Evolutionary conservation across 2,329 filamentous ascomycete species (phyloP), one percentile per base, ranked within the genome.

Genomic region (Penicillium sp.): DNA sequence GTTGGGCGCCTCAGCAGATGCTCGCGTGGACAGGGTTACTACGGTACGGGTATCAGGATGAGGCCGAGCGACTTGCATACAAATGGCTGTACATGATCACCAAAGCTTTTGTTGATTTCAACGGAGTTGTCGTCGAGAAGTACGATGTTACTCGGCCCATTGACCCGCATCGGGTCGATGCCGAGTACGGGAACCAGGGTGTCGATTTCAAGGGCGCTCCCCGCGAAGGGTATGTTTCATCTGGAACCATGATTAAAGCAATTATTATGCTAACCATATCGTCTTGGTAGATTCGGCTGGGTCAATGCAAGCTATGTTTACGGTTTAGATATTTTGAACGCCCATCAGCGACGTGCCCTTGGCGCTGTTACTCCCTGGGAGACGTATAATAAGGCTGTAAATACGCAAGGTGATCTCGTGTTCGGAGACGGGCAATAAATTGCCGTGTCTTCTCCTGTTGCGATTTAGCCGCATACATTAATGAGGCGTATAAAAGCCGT

Each of bases 71-170:
- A 38, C 80, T 99, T 66, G 91, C 92, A 0, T 99, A 99, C 79
- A 93, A 95, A 78, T 99, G 95, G 95, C 81, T 97, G 57, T 96
- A 93, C 76, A 98, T 98, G 94, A 93, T 97, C 72, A 97, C 92
- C 62, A 97, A 96, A 79, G 93, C 95, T 0, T 98, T 98, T 80
- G 93, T 97, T 64, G 94, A 99, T 77, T 98, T 94, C 83, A 98
- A 98, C 74, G 95, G 95, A 45, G 93, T 97, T 8, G 94, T 99
- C 1, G 95, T 98, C 6, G 95, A 99, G 80, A 99, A 99, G 82
- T 99, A 99, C 81, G 92, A 99, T 78, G 95, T 99, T 63, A 98
- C 94, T 21, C 84, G 92, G 60, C 89, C 91, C 5, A 88, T 93
- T 60, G 93, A 97, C 72, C 93, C 95, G 44, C 95, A 98, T 79